phyloP scores from a whole-genome alignment of 1,284 basidiomycete genomes.

The Sporisorium scitamineum region DNA sequence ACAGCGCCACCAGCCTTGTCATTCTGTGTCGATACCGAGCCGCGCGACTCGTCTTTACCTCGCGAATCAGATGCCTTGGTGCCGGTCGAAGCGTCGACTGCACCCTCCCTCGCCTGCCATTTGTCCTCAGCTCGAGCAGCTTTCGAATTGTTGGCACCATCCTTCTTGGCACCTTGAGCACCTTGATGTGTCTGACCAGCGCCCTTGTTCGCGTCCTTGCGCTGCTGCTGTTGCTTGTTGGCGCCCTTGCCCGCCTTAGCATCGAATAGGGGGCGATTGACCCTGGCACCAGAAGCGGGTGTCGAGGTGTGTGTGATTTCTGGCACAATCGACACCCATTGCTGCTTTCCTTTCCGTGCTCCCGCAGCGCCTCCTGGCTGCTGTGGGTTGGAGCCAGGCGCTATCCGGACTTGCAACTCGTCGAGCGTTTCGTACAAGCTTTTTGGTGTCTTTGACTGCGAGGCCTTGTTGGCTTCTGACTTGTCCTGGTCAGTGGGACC shows the following conservation, averaged over 20 bases:
- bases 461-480: neutral
- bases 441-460: slow-evolving; percentile 18
- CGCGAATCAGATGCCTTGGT: slow-evolving; percentile 2
- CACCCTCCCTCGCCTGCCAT: slow-evolving; percentile 5
- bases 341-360: slow-evolving; percentile 48
- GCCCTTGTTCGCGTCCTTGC: slow-evolving; percentile 19
- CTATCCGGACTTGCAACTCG: slow-evolving; percentile 43
- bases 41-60: neutral
- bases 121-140: neutral
- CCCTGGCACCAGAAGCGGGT: slow-evolving; percentile 1
- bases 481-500: neutral
- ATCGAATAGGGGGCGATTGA: slow-evolving; percentile 6
- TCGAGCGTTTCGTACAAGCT: slow-evolving; percentile 45
- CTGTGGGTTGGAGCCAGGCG: slow-evolving; percentile 24
- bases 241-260: slow-evolving; percentile 17
- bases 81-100: neutral
- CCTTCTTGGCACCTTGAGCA: slow-evolving; percentile 13
- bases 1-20: neutral
- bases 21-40: slow-evolving; percentile 1
- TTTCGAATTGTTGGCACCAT: slow-evolving; percentile 9
- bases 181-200: slow-evolving; percentile 1
- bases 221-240: slow-evolving; percentile 14
- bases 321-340: slow-evolving; percentile 60
- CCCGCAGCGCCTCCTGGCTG: slow-evolving; percentile 8
- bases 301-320: slow-evolving; percentile 44